Percentiles rank a stretch among this genome's conserved stretches.
These are phyloP conservation scores for Penicillium canariense DNA, from an alignment of 495 filamentous ascomycete species.

Conservation along the genomic window DNA sequence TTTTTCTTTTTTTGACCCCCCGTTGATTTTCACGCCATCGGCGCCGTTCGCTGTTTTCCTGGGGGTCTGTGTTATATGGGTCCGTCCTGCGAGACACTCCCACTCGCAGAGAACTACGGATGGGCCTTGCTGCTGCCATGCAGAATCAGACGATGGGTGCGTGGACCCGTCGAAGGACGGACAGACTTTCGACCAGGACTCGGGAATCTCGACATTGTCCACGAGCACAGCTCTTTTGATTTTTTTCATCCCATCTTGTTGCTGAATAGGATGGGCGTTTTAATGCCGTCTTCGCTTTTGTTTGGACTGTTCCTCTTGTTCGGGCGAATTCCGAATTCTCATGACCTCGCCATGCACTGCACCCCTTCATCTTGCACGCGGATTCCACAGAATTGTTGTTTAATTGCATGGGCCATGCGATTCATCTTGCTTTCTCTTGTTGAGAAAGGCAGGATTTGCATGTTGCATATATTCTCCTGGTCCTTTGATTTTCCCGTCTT, in stretches of 20 bases:
- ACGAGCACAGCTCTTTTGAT: constrained; percentile 2
- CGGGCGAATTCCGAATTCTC: constrained; percentile 1
- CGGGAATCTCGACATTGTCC: background rate
- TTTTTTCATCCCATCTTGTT: background rate
- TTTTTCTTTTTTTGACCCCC: background rate
- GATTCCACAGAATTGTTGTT: constrained; percentile 14
- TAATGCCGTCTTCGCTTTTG: constrained; percentile 10
- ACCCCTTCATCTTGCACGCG: constrained; percentile 3
- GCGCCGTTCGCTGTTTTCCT: background rate
- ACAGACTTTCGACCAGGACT: constrained; percentile 3
- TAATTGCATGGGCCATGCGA: constrained; percentile 12
- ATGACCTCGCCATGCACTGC: constrained; percentile 9
- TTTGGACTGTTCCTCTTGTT: constrained; percentile 9
- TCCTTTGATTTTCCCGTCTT: constrained; percentile 11
- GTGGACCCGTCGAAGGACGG: background rate
- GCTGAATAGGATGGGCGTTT: constrained; percentile 2
- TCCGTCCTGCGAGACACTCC: background rate
- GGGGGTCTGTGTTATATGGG: background rate
- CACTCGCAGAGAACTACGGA: background rate
- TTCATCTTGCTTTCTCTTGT: constrained; percentile 2
- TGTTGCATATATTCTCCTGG: constrained; percentile 31
- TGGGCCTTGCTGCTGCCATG: background rate
- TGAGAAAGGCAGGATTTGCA: constrained; percentile 17
- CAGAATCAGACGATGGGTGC: too few species aligned
- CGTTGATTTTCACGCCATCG: background rate